These are phyloP conservation scores for Coelastrella sp. DNA, from an alignment of 139 green algal species.

Conservation along the genomic window DNA sequence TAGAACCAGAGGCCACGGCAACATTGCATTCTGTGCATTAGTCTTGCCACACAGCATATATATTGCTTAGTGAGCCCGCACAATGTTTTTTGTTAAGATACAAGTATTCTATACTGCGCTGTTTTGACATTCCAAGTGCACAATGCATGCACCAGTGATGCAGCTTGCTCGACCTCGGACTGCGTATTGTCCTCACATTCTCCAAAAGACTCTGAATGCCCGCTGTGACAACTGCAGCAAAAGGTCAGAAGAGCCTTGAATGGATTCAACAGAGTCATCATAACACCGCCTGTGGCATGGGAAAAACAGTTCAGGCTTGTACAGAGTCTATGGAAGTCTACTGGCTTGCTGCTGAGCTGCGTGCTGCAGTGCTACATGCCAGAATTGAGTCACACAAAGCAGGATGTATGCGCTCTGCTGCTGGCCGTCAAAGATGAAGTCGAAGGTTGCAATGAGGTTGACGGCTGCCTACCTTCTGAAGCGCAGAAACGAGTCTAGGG, in stretches of 20 bases:
- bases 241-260: constrained; percentile 49
- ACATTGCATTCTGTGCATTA: background rate
- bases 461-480: constrained; percentile 43
- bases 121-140: too few relatives aligned
- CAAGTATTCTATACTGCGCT: too few relatives aligned
- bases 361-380: background rate
- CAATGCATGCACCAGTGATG: too few relatives aligned
- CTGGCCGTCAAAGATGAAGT: too few relatives aligned
- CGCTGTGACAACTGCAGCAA: constrained; percentile 63
- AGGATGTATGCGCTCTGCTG: background rate
- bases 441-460: too few relatives aligned
- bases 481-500: constrained; percentile 79
- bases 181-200: constrained; percentile 62
- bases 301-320: background rate
- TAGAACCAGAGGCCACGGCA: background rate
- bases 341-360: too few relatives aligned
- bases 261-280: constrained; percentile 41
- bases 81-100: too few relatives aligned
- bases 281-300: constrained; percentile 48
- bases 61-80: background rate
- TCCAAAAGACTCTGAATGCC: constrained; percentile 72
- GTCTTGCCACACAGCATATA: background rate
- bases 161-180: too few relatives aligned
- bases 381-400: background rate
- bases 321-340: too few relatives aligned